A percentile compares a stretch with the other conserved stretches of the same genome.
These are phyloP conservation scores for Dactylellina haptotyla DNA, from an alignment of 2,329 filamentous ascomycete genomes.

Conservation along the genomic window DNA sequence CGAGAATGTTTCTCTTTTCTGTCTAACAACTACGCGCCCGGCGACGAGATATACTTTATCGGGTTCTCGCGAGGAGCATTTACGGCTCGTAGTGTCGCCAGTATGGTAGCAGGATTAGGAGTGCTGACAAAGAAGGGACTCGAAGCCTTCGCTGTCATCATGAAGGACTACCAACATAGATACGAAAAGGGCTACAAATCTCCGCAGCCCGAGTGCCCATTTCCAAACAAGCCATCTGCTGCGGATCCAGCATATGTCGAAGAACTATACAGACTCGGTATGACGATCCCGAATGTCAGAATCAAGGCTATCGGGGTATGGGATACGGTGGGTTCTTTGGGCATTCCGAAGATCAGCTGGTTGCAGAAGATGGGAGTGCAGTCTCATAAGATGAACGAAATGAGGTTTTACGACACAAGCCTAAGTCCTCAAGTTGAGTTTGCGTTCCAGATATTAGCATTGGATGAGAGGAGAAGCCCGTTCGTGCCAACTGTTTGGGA, in stretches of 20 bases:
- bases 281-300: constrained; percentile 60
- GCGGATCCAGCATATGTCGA: constrained; percentile 43
- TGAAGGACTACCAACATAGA: constrained; percentile 63
- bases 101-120: constrained; percentile 67
- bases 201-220: constrained; percentile 40
- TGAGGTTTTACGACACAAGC: constrained; percentile 68
- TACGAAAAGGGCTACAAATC: constrained; percentile 46
- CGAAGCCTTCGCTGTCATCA: constrained; percentile 68
- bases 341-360: constrained; percentile 64
- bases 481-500: constrained; percentile 70
- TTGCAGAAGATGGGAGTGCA: constrained; percentile 65
- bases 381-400: constrained; percentile 62
- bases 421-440: constrained; percentile 68
- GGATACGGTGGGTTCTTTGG: constrained; percentile 66
- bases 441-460: constrained; percentile 70
- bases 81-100: constrained; percentile 69
- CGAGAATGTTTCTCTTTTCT: constrained; percentile 72
- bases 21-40: constrained; percentile 70
- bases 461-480: constrained; percentile 68
- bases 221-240: constrained; percentile 34
- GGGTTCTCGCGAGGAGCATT: constrained; percentile 71
- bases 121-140: constrained; percentile 68
- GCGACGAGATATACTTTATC: constrained; percentile 69
- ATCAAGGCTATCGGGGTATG: constrained; percentile 67
- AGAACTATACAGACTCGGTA: constrained; percentile 41